Conservation (phyloP, 2,329 filamentous ascomycete species). For the Sporothrix brasiliensis region DNA sequence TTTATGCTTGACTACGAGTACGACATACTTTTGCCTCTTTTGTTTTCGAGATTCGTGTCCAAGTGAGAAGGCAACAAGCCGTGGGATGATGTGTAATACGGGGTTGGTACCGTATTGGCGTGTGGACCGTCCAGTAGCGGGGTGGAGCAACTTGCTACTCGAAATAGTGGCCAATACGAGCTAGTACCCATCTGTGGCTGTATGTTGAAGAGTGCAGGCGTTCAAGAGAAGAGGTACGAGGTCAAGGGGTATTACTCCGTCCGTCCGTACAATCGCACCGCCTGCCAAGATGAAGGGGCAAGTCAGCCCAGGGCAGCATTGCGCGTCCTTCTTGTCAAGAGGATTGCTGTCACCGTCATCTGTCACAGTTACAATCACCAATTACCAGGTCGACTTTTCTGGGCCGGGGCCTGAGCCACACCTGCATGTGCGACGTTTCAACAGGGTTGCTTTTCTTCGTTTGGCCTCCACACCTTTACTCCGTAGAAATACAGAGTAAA, state of each 20-base stretch:
- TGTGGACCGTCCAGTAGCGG: neutral
- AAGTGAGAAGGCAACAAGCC: conserved; percentile 9
- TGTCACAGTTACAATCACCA: neutral
- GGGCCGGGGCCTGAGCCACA: conserved; percentile 11
- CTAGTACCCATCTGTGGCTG: neutral
- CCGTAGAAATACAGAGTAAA: too few species aligned
- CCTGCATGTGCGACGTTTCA: conserved; percentile 28
- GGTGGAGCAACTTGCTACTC: neutral
- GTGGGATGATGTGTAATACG: neutral
- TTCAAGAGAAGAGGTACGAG: neutral
- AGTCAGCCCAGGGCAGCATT: conserved; percentile 19
- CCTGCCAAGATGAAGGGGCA: conserved; percentile 10
- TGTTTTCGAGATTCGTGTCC: neutral
- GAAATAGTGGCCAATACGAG: conserved; percentile 12
- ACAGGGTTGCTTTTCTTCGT: conserved; percentile 1
- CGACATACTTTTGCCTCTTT: neutral
- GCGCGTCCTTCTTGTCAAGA: conserved; percentile 16
- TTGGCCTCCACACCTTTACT: neutral
- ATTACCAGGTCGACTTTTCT: neutral
- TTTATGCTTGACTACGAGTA: conserved; percentile 19
- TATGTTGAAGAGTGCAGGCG: neutral
- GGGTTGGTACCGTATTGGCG: neutral
- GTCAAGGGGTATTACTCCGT: too few species aligned
- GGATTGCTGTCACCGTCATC: neutral
- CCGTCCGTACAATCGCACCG: neutral